Base-by-base conservation (phyloP, 2,329 filamentous ascomycete species). In the Xylariaceae sp. region DNA sequence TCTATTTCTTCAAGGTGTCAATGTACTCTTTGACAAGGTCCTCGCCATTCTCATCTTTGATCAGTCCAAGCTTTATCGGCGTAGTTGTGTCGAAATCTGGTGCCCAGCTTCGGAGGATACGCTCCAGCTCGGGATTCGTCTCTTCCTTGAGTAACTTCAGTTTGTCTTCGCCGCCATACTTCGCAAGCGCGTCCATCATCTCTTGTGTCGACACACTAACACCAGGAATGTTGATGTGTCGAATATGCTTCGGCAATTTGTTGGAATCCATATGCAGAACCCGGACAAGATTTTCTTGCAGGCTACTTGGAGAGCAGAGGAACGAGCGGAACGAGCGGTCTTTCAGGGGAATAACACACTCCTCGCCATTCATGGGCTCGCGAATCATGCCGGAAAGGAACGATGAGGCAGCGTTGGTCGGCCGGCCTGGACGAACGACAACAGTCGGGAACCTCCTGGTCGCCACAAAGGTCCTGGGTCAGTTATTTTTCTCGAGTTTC, bases 371-470 rank as follows among this genome's bases (percentile, higher is more conserved):
- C 61, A 87, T 72, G 0, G 83, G 82, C 69, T 87, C 83, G 18
- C 83, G 75, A 48, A 86, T 82, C 67, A 87, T 85, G 12, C 83
- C 83, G 1, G 78, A 83, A 10, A 85, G 71, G 60, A 86, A 87
- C 0, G 80, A 82, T 1, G 79, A 82, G n/a, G 83, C 83, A 0
- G 83, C 83, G 1, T 76, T 77, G 5, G 81, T 81, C 0, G 83
- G 83, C 16, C 72, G 73, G 1, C 83, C 83, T 0, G 83, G 81
- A 1, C 83, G 75, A 18, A 87, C 82, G 1, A 78, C 78, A 16
- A 87, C 76, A 0, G 82, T 85, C 0, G 83, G 83, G 45, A 87
- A 80, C 0, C 83, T 79, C n/a, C n/a, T n/a, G n/a, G n/a, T n/a
- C n/a, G n/a, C n/a, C n/a, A n/a, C n/a, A n/a, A n/a, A n/a, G n/a